Conservation (phyloP, 2,329 filamentous ascomycete genomes). For the Cladosporium phlei region DNA sequence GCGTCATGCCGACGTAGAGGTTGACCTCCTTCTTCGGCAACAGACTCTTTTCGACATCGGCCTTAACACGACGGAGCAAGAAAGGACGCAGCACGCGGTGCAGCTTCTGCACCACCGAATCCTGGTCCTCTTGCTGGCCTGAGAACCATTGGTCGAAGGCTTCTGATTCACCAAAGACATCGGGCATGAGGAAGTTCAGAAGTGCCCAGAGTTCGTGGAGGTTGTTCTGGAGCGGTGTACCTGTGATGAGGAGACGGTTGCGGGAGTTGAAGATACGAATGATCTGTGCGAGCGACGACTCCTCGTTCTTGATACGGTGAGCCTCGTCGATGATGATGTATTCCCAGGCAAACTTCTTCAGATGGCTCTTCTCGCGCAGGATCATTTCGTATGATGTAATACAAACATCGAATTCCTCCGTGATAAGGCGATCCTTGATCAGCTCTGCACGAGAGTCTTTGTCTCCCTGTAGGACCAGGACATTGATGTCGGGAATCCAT, state of each 20-base stretch:
- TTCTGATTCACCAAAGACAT: slow-evolving; percentile 94
- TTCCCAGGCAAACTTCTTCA: slow-evolving; percentile 99
- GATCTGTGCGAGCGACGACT: slow-evolving; percentile 92
- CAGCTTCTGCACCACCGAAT: slow-evolving; percentile 91
- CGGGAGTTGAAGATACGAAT: slow-evolving; percentile 94
- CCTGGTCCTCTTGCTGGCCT: slow-evolving; percentile 81
- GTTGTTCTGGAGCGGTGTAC: slow-evolving; percentile 96
- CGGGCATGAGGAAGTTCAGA: slow-evolving; percentile 94
- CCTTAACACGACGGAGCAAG: slow-evolving; percentile 91
- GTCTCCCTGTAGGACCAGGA: slow-evolving; percentile 86
- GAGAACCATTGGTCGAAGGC: slow-evolving; percentile 99
- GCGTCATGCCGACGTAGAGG: slow-evolving; percentile 94
- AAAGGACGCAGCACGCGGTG: slow-evolving; percentile 92
- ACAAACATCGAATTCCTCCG: slow-evolving; percentile 95
- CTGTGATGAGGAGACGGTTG: slow-evolving; percentile 91
- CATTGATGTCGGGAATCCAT: slow-evolving; percentile 95
- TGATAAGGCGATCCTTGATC: slow-evolving; percentile 85
- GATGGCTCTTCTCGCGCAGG: slow-evolving; percentile 82
- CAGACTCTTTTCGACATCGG: slow-evolving; percentile 95
- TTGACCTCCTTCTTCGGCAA: slow-evolving; percentile 97
- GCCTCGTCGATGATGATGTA: slow-evolving; percentile 99
- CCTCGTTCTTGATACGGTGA: slow-evolving; percentile 98
- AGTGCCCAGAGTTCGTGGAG: slow-evolving; percentile 96
- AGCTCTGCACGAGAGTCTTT: slow-evolving; percentile 88
- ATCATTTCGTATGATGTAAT: slow-evolving; percentile 99